Evolutionary conservation across 1,139 yeast genomes (phyloP).

Genomic region (Magnusiomyces magnusii): DNA sequence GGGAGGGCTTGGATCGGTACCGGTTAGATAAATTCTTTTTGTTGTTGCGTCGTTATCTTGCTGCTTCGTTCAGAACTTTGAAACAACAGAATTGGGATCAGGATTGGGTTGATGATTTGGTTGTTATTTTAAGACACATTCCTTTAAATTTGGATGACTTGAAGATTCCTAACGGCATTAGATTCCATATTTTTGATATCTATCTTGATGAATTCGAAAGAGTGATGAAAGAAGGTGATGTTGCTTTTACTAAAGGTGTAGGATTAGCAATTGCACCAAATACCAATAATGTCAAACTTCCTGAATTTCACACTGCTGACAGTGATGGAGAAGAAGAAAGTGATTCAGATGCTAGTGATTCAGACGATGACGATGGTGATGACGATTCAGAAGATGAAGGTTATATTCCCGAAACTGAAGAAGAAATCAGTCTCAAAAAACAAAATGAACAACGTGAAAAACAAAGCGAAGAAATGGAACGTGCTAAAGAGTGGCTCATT

Average conservation of each 20-base stretch:
- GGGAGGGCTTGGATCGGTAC: constrained; percentile 68
- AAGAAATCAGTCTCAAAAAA: constrained; percentile 22
- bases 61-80: constrained; percentile 56
- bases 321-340: constrained; percentile 24
- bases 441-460: constrained; percentile 29
- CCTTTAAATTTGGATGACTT: constrained; percentile 34
- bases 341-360: constrained; percentile 25
- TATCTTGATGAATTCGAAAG: constrained; percentile 77
- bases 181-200: constrained; percentile 80
- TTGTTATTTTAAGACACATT: constrained; percentile 34
- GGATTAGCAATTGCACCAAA: neutral
- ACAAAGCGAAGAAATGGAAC: constrained; percentile 16
- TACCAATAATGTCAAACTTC: constrained; percentile 20
- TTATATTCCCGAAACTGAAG: constrained; percentile 5
- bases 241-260: constrained; percentile 3
- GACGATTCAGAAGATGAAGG: constrained; percentile 5
- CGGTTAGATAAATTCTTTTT: constrained; percentile 84
- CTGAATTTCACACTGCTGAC: constrained; percentile 5
- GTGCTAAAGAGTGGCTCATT: constrained; percentile 19
- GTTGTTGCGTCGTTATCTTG: constrained; percentile 68
- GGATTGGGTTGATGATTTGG: constrained; percentile 42
- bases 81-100: constrained; percentile 50
- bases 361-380: constrained; percentile 19
- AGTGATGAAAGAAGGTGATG: constrained; percentile 40
- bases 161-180: constrained; percentile 64